Conservation (phyloP, 1,139 yeast genomes). For the Meyerozyma guilliermondii region DNA sequence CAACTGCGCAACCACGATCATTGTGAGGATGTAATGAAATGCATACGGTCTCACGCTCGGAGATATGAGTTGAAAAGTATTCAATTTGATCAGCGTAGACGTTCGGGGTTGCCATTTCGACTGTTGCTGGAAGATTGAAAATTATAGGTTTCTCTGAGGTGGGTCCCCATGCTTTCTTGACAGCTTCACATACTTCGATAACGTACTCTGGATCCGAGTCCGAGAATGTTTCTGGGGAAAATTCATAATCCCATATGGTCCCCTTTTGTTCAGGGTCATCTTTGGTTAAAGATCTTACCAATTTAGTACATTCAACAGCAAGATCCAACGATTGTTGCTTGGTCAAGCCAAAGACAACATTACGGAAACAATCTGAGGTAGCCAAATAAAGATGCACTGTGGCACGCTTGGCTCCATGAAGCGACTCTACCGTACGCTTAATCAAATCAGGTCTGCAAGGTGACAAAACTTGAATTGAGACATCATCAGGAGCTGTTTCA, state of each 20-base stretch:
- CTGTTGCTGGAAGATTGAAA: conserved; percentile 97
- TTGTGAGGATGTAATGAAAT: conserved; percentile 94
- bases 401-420: conserved; percentile 86
- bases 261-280: conserved; percentile 71
- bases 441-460: conserved; percentile 92
- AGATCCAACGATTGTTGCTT: conserved; percentile 72
- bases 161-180: conserved; percentile 90
- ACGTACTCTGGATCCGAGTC: conserved; percentile 86
- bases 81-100: conserved; percentile 96
- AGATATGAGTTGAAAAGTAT: conserved; percentile 71
- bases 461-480: conserved; percentile 83
- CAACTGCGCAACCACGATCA: conserved; percentile 97
- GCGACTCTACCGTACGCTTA: conserved; percentile 81
- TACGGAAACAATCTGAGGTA: conserved; percentile 85
- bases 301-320: conserved; percentile 78
- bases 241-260: conserved; percentile 87
- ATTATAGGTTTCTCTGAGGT: conserved; percentile 77
- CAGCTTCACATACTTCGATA: conserved; percentile 89
- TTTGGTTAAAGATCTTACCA: conserved; percentile 80
- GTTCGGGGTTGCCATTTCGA: conserved; percentile 91
- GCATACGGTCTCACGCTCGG: conserved; percentile 80
- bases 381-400: conserved; percentile 90
- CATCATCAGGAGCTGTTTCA: conserved; percentile 90
- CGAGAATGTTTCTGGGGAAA: conserved; percentile 92
- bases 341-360: conserved; percentile 83